Conservation (phyloP, 345 rosid species). For the Gossypium anomalum region DNA sequence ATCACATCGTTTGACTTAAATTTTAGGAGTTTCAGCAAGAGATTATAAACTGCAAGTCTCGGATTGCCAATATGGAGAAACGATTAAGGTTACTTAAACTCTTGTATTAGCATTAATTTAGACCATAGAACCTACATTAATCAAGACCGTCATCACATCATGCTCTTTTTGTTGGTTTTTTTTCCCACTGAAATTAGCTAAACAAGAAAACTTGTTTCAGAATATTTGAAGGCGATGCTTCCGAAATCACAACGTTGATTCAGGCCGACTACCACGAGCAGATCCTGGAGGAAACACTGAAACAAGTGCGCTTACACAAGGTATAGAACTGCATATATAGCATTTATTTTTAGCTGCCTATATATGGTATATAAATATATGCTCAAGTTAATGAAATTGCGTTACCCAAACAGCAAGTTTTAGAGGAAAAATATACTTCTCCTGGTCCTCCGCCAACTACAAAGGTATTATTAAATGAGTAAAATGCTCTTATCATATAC, state of each 20-base stretch:
- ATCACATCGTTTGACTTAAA: background rate
- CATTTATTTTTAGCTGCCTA: background rate
- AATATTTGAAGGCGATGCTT: constrained; percentile 29
- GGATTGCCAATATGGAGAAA: constrained; percentile 29
- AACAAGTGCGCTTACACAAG: constrained; percentile 28
- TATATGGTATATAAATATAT: background rate
- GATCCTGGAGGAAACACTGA: constrained; percentile 31
- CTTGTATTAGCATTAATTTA: background rate
- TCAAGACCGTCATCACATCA: background rate
- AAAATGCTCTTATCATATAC: too few species aligned
- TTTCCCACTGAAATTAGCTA: too few species aligned
- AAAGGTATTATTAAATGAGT: too few species aligned
- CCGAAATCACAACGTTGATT: constrained; percentile 23
- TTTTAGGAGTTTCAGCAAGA: constrained; percentile 31
- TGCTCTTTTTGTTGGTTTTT: too few species aligned
- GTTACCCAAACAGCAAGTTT: constrained; percentile 22
- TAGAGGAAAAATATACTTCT: constrained; percentile 7
- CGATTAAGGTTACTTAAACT: constrained; percentile 29
- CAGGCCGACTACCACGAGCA: constrained; percentile 36
- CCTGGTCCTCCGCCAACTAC: too few species aligned
- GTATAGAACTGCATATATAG: constrained; percentile 6
- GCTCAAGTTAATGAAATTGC: background rate
- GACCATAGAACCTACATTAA: too few species aligned
- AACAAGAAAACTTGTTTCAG: constrained; percentile 15
- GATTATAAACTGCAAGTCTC: constrained; percentile 23